Base-by-base conservation (phyloP, 768 basidiomycete species). In the Tricholoma terreum region DNA sequence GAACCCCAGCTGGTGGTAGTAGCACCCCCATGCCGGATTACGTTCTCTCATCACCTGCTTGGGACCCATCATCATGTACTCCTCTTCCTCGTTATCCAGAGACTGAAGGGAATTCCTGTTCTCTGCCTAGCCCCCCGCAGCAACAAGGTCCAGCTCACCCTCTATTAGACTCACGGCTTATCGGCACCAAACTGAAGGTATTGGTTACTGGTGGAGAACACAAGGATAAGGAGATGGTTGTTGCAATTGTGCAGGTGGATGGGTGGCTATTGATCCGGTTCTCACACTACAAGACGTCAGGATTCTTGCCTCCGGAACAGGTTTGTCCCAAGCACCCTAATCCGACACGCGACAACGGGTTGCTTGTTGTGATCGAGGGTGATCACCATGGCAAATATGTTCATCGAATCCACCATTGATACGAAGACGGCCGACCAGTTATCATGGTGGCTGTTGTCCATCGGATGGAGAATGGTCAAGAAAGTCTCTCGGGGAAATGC, bases 361-460 rank as follows among this genome's bases (percentile, higher is more conserved):
- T n/a, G 15, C 50, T 51, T 51, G 31, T 51, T 51, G 31, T 51
- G 35, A 51, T 36, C 27, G 50, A 34, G 14, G 31, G 50, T 51
- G 50, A 51, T 33, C 45, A 46, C 45, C n/a, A n/a, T 46, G 40
- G 45, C 45, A 46, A 46, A 46, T 2, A 46, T 27, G 22, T 34
- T 51, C 9, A 19, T 30, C 7, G 30, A 36, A 51, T 51, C 35
- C 50, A 51, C 21, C 50, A 51, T 51, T 9, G 31, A 51, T 17
- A 51, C 12, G 8, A 51, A 51, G 50, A 33, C 19, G 50, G 35
- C 19, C 17, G n/a, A 22, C n/a, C 11, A 33, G 33, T 51, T 36
- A 10, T 51, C 8, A 51, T 33, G 35, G 19, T 36, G 17, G 50
- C 31, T 17, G 31, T 51, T 51, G 6, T 51, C 31, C 31, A 34